Percentiles rank a stretch among this genome's conserved stretches.
Conservation (phyloP, 495 filamentous ascomycete genomes). For the Penicillium cataractarum region DNA sequence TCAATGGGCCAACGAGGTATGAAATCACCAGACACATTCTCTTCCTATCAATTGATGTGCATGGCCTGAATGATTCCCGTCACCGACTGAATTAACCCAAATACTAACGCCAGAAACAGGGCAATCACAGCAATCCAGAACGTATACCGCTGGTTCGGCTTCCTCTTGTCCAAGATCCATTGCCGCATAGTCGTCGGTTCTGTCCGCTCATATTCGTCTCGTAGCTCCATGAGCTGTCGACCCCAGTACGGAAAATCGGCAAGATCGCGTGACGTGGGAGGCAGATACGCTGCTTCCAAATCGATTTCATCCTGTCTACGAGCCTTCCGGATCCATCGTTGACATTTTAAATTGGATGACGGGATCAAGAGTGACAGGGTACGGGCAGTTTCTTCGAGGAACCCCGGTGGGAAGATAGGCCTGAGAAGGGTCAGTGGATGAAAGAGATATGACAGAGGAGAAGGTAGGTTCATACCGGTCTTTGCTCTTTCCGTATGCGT, state of each 20-base stretch:
- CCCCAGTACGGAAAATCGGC: conserved; percentile 1
- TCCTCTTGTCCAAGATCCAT: conserved; percentile 3
- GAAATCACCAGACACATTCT: background rate
- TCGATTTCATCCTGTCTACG: conserved; percentile 16
- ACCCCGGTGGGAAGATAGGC: conserved; percentile 17
- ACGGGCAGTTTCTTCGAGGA: conserved; percentile 27
- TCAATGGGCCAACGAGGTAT: background rate
- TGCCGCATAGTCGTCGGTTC: conserved; percentile 9
- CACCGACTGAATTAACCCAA: background rate
- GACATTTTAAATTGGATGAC: conserved; percentile 16
- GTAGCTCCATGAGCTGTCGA: conserved; percentile 2
- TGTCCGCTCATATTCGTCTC: conserved; percentile 9
- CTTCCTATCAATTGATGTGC: background rate
- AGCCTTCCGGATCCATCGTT: conserved; percentile 17
- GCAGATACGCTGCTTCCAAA: conserved; percentile 8
- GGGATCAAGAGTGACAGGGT: conserved; percentile 31
- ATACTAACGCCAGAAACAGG: background rate
- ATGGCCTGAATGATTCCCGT: conserved; percentile 6
- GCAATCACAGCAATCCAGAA: conserved; percentile 9
- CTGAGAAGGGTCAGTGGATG: conserved; percentile 1
- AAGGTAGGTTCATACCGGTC: background rate
- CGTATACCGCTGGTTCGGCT: background rate
- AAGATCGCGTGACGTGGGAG: background rate
- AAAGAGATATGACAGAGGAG: background rate
- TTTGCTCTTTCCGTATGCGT: background rate